A percentile compares a stretch with the other conserved stretches of the same genome.
phyloP scores from a whole-genome alignment of 768 basidiomycete genomes.

The Hygrophorus russula region DNA sequence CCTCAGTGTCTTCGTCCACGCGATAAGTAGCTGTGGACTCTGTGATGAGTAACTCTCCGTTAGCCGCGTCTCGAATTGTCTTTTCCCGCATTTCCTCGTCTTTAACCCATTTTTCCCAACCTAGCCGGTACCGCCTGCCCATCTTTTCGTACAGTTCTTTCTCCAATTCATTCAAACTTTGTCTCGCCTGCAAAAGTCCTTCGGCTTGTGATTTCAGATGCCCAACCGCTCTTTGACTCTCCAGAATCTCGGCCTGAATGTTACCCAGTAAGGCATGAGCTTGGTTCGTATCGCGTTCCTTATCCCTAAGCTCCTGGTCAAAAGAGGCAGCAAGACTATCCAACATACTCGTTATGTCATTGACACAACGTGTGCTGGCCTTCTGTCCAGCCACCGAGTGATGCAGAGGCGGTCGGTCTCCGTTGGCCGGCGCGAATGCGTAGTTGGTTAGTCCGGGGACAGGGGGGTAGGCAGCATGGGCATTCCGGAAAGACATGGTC shows the following conservation, averaged over 20 bases:
- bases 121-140: conserved; percentile 70
- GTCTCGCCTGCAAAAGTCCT: conserved; percentile 48
- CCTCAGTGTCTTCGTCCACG: conserved; percentile 36
- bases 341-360: conserved; percentile 78
- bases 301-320: conserved; percentile 84
- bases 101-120: conserved; percentile 90
- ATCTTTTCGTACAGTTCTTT: conserved; percentile 60
- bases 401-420: conserved; percentile 67
- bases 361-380: conserved; percentile 75
- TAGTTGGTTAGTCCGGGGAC: conserved; percentile 27
- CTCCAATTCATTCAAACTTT: conserved; percentile 51
- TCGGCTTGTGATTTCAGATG: conserved; percentile 64
- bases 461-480: conserved; percentile 48
- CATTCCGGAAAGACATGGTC: conserved; percentile 65
- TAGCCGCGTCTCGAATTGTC: conserved; percentile 48
- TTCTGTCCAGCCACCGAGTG: conserved; percentile 78
- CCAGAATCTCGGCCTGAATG: conserved; percentile 84
- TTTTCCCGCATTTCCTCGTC: conserved; percentile 76
- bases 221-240: conserved; percentile 65
- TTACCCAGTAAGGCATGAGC: conserved; percentile 78
- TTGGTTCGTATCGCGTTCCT: conserved; percentile 85
- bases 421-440: conserved; percentile 37
- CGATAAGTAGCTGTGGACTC: conserved; percentile 32
- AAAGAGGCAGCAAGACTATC: conserved; percentile 83
- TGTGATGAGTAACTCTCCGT: conserved; percentile 42